Evolutionary conservation across 2,329 filamentous ascomycete genomes (phyloP).

Genomic region (Monosporascus ibericus): DNA sequence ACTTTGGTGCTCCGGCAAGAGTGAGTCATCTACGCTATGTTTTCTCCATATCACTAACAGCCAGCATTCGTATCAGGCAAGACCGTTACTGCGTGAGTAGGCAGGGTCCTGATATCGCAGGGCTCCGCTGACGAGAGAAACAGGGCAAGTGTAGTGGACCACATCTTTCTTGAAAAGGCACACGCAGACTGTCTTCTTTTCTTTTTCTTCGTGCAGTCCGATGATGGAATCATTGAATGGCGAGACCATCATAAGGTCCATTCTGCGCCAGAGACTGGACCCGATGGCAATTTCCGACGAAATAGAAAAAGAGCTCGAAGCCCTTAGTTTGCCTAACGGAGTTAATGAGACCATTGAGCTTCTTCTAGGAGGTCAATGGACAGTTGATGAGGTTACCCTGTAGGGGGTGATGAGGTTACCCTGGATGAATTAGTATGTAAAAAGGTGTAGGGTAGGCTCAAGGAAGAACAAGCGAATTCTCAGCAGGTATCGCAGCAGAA

Average conservation of each 20-base stretch:
- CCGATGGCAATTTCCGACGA: slow-evolving; percentile 6
- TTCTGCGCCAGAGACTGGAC: slow-evolving; percentile 15
- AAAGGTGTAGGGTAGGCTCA: too few relatives aligned
- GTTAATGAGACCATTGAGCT: neutral
- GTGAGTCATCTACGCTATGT: slow-evolving; percentile 11
- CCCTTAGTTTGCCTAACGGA: neutral
- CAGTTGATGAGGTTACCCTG: too few relatives aligned
- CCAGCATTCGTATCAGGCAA: slow-evolving; percentile 24
- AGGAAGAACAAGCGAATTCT: too few relatives aligned
- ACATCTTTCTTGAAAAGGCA: slow-evolving; percentile 7
- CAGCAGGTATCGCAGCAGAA: too few relatives aligned
- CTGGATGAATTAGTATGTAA: too few relatives aligned
- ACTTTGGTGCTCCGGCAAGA: slow-evolving; percentile 27
- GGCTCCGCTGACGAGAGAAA: neutral
- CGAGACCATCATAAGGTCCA: slow-evolving; percentile 14
- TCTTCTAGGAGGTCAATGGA: too few relatives aligned
- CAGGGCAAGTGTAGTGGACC: slow-evolving; percentile 15
- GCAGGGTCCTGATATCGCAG: neutral
- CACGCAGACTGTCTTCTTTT: slow-evolving; percentile 6
- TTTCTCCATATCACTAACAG: too few relatives aligned
- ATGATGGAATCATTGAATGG: slow-evolving; percentile 14
- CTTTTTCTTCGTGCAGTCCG: slow-evolving; percentile 20
- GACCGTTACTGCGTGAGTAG: slow-evolving; percentile 11
- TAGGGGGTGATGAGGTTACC: too few relatives aligned
- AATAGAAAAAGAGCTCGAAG: slow-evolving; percentile 1